Conservation (phyloP, 352 stramenopile species). For the Globisporangium echinulatum region DNA sequence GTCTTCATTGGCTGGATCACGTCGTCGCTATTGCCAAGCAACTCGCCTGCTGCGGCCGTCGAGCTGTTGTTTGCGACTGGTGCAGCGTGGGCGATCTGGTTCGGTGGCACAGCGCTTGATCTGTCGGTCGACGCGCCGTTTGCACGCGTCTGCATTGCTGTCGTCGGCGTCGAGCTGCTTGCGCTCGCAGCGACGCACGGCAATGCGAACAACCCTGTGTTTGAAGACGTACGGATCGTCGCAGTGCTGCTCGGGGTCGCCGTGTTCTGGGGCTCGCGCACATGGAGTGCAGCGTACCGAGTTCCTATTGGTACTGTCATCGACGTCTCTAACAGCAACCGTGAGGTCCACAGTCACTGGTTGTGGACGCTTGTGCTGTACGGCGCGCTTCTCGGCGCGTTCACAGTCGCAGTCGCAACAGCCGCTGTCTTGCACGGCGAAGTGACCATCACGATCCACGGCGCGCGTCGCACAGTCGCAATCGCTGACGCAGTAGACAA, state of each 20-base stretch:
- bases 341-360: too few species aligned
- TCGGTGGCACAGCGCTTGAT: not conserved
- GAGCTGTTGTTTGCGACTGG: constrained; percentile 8
- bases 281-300: not conserved
- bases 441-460: constrained; percentile 1
- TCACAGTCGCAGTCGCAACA: not conserved
- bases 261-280: constrained; percentile 5
- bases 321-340: too few species aligned
- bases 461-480: not conserved
- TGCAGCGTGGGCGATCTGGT: constrained; percentile 13
- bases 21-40: constrained; percentile 9
- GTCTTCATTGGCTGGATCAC: constrained; percentile 8
- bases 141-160: too few species aligned
- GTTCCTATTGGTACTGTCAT: too few species aligned
- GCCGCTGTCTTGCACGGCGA: constrained; percentile 8
- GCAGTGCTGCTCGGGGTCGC: constrained; percentile 1
- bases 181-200: not conserved
- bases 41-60: not conserved
- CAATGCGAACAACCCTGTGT: not conserved
- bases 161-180: not conserved
- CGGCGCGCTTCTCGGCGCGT: constrained; percentile 1
- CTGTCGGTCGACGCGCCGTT: too few species aligned
- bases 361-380: constrained; percentile 5
- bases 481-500: constrained; percentile 6
- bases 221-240: not conserved